A percentile compares a stretch with the other conserved stretches of the same genome.
phyloP scores from a whole-genome alignment of 2,329 filamentous ascomycete species.

The Botryotinia globosa region DNA sequence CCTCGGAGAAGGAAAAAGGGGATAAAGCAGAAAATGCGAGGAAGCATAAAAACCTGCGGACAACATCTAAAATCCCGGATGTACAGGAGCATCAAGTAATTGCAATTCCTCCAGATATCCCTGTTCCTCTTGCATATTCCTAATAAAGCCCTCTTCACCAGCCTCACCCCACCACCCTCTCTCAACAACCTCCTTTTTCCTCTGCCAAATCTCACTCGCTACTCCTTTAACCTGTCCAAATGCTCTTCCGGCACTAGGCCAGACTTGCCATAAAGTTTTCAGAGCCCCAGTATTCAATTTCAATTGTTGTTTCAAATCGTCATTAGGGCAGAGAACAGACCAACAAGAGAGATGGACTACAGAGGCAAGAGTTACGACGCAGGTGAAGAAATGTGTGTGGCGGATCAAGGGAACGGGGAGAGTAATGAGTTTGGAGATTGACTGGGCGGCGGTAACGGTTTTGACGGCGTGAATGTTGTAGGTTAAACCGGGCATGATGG shows the following conservation, averaged over 20 bases:
- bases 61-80: background rate
- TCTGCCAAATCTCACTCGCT: slow-evolving; percentile 65
- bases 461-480: slow-evolving; percentile 65
- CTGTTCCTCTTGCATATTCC: slow-evolving; percentile 37
- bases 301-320: slow-evolving; percentile 70
- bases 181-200: slow-evolving; percentile 36
- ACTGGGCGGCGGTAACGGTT: slow-evolving; percentile 74
- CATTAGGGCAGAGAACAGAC: slow-evolving; percentile 48
- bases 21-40: background rate
- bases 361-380: slow-evolving; percentile 72
- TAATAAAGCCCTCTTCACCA: slow-evolving; percentile 36
- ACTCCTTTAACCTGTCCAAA: slow-evolving; percentile 73
- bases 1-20: background rate
- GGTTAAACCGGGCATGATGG: slow-evolving; percentile 29
- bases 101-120: slow-evolving; percentile 37
- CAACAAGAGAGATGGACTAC: slow-evolving; percentile 82
- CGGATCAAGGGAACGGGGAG: slow-evolving; percentile 68
- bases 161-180: slow-evolving; percentile 34
- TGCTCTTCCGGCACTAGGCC: slow-evolving; percentile 54
- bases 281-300: slow-evolving; percentile 59
- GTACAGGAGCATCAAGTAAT: slow-evolving; percentile 24
- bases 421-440: slow-evolving; percentile 71
- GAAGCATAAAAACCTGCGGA: background rate
- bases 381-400: slow-evolving; percentile 83
- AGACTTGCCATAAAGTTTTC: slow-evolving; percentile 35